Percentiles rank a stretch among this genome's conserved stretches.
Conservation (phyloP, 2,329 filamentous ascomycete species). For the Nannizziopsis arthrosporioides region DNA sequence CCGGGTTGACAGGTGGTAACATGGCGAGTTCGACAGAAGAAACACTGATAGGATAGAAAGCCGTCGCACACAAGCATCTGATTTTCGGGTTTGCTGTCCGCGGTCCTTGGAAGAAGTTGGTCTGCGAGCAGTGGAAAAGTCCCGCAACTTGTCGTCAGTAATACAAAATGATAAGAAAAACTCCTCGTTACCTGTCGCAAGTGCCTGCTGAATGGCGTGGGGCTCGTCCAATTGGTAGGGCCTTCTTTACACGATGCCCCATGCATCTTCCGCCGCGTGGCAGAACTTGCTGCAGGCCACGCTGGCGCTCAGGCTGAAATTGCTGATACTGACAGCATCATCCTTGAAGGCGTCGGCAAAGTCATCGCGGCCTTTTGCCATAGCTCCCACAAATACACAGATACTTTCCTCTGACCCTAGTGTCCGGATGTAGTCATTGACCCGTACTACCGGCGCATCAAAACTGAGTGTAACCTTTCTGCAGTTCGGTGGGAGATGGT, state of each 20-base stretch:
- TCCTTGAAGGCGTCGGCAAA: conserved; percentile 93
- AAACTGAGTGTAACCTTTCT: conserved; percentile 95
- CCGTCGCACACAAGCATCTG: background rate
- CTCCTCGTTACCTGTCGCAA: background rate
- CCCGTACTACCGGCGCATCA: conserved; percentile 74
- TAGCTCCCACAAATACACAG: conserved; percentile 94
- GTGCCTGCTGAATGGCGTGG: background rate
- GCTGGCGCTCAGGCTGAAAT: conserved; percentile 92
- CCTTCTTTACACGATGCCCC: conserved; percentile 57
- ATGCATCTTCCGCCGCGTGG: conserved; percentile 91
- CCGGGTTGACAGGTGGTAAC: conserved; percentile 8
- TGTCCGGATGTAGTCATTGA: conserved; percentile 75
- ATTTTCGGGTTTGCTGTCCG: background rate
- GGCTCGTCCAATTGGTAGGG: background rate
- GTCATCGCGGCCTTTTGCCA: conserved; percentile 93
- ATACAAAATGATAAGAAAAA: background rate
- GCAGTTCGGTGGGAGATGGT: conserved; percentile 92
- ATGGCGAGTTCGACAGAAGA: conserved; percentile 3
- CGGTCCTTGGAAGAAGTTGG: background rate
- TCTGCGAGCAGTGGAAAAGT: background rate
- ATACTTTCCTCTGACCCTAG: conserved; percentile 79
- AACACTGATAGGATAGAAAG: background rate
- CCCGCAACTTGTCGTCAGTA: background rate
- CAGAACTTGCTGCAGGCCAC: conserved; percentile 99
- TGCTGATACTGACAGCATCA: conserved; percentile 96